Evolutionary conservation across 805 yeast genomes (phyloP).

Genomic region (Ogataea ganodermae): DNA sequence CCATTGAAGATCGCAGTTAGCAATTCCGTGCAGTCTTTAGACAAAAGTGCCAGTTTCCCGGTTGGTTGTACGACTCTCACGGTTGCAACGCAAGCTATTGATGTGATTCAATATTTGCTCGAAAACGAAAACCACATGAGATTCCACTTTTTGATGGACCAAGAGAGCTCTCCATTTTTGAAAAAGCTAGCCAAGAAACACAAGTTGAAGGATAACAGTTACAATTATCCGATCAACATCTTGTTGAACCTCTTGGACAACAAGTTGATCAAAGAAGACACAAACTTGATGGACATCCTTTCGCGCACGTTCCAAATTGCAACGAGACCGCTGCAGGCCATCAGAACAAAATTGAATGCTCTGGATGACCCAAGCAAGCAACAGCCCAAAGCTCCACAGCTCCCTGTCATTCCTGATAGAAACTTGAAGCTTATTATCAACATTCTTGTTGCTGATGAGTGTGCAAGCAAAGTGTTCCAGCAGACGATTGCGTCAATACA

Average conservation of each 20-base stretch:
- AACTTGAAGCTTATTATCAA: slow-evolving; percentile 65
- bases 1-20: slow-evolving; percentile 10
- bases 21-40: slow-evolving; percentile 6
- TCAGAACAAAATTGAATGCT: slow-evolving; percentile 43
- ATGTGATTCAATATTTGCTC: slow-evolving; percentile 68
- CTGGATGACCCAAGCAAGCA: slow-evolving; percentile 32
- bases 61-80: slow-evolving; percentile 63
- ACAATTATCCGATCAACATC: slow-evolving; percentile 72
- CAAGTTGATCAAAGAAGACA: slow-evolving; percentile 67
- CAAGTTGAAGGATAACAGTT: slow-evolving; percentile 42
- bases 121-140: slow-evolving; percentile 68
- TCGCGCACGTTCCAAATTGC: slow-evolving; percentile 76
- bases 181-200: slow-evolving; percentile 39
- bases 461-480: slow-evolving; percentile 82
- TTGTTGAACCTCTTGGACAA: slow-evolving; percentile 64
- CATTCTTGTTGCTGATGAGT: slow-evolving; percentile 76
- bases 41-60: slow-evolving; percentile 44
- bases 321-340: slow-evolving; percentile 66
- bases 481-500: slow-evolving; percentile 82
- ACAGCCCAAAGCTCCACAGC: slow-evolving; percentile 31
- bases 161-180: slow-evolving; percentile 52
- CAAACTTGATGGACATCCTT: slow-evolving; percentile 71
- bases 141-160: slow-evolving; percentile 77
- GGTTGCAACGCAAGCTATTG: slow-evolving; percentile 77
- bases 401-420: slow-evolving; percentile 65